Conservation (phyloP, 2,329 filamentous ascomycete species). For the Phyllosticta capitalensis region DNA sequence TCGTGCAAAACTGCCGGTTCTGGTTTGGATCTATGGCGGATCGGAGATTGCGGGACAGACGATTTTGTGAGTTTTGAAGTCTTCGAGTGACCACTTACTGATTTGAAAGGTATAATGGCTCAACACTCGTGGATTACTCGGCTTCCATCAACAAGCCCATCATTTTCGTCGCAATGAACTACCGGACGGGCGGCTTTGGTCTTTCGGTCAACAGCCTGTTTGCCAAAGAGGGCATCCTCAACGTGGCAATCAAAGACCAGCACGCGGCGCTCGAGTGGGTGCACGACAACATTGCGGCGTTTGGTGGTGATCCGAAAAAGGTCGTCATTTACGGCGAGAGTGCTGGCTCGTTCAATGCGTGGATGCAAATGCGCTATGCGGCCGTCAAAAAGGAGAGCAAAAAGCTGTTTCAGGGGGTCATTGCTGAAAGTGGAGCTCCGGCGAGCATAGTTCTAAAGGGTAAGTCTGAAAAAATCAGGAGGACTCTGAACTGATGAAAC, state of each 20-base stretch:
- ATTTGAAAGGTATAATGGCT: constrained; percentile 20
- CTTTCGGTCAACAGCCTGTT: constrained; percentile 51
- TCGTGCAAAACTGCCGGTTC: constrained; percentile 31
- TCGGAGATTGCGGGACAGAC: neutral
- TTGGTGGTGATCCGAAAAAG: constrained; percentile 30
- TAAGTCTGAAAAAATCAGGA: neutral
- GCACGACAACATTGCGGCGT: constrained; percentile 32
- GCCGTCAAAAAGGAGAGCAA: constrained; percentile 33
- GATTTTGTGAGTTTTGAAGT: neutral
- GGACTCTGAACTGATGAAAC: neutral
- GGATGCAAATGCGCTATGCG: constrained; percentile 21
- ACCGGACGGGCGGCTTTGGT: constrained; percentile 65
- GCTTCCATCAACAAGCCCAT: constrained; percentile 49
- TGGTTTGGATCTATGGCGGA: constrained; percentile 19
- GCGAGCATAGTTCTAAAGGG: constrained; percentile 21
- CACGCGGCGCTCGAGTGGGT: constrained; percentile 39
- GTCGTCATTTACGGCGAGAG: constrained; percentile 31
- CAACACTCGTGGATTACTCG: constrained; percentile 18
- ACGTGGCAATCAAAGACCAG: constrained; percentile 37
- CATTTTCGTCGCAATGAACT: constrained; percentile 69
- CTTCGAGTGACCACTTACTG: constrained; percentile 10
- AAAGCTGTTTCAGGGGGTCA: constrained; percentile 29
- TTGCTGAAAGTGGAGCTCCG: constrained; percentile 30
- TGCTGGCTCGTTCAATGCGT: constrained; percentile 29
- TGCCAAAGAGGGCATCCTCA: constrained; percentile 44